phyloP scores from a whole-genome alignment of 2,329 filamentous ascomycete species.

The Acrocalymma vagum region DNA sequence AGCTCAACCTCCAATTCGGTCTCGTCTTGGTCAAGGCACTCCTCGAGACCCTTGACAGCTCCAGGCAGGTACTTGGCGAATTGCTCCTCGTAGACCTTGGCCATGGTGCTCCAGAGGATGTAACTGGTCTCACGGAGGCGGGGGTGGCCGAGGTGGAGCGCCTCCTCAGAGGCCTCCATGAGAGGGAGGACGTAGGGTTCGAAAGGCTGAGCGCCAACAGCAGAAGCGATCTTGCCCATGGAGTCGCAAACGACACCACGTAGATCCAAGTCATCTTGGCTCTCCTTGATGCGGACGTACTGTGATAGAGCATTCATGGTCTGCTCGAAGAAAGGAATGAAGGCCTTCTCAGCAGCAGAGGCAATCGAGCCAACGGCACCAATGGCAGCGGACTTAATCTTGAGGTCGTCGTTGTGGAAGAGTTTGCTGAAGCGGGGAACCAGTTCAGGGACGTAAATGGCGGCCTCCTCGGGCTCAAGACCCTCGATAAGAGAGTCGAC shows the following conservation, averaged over 20 bases:
- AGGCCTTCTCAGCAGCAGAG: conserved; percentile 80
- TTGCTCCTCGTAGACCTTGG: conserved; percentile 89
- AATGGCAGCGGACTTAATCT: conserved; percentile 88
- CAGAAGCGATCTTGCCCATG: conserved; percentile 89
- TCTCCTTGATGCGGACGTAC: conserved; percentile 86
- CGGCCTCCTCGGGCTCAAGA: conserved; percentile 81
- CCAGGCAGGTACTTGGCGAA: conserved; percentile 81
- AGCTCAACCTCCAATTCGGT: conserved; percentile 80
- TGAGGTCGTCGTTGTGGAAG: conserved; percentile 83
- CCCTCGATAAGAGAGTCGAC: conserved; percentile 91
- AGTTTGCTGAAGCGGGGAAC: conserved; percentile 86
- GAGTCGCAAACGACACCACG: conserved; percentile 91
- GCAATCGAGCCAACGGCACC: conserved; percentile 92
- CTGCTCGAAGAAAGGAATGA: conserved; percentile 89
- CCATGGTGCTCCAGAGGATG: conserved; percentile 93
- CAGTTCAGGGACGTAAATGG: conserved; percentile 81
- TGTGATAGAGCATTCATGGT: conserved; percentile 89
- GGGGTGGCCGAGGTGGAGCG: conserved; percentile 85
- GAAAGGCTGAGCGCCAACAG: conserved; percentile 86
- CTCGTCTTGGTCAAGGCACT: conserved; percentile 89
- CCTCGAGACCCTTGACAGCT: conserved; percentile 81
- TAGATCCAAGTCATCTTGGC: conserved; percentile 87
- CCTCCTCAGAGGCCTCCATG: conserved; percentile 93
- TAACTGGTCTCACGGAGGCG: conserved; percentile 95
- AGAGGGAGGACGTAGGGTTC: conserved; percentile 89